Evolutionary conservation across 306 rosid genomes (phyloP), one percentile per base, ranked within the genome.

Genomic region (Lathyrus sativus): DNA sequence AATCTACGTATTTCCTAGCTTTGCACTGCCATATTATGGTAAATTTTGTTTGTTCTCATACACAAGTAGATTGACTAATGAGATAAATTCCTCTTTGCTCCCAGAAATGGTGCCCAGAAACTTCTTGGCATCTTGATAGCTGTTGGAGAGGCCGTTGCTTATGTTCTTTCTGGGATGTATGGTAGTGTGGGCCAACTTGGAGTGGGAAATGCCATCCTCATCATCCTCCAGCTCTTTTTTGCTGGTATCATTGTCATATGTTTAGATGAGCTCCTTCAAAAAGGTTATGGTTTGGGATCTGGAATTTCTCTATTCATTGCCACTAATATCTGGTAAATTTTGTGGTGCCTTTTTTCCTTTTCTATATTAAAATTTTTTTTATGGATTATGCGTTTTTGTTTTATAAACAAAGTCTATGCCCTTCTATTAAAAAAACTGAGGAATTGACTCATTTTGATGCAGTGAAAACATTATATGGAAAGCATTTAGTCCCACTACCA

Each of bases 141-240:
- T 46, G 64, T 93, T 39, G 98, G 98, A 66, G 98, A 93, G 86
- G 98, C 96, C 0, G 98, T 93, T 83, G 98, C 98, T 5, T 93
- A 93, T 72, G 98, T 93, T 67, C 93, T 90, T 70, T 93, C 97
- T 0, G 97, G 97, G 62, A 90, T 93, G 97, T 93, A 88, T 67
- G 97, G 97, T 51, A 93, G 98, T 62, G 98, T 93, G 70, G 89
- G 92, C 73, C 98, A 93, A 73, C 98, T 93, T 74, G 98, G 96
- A 28, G 98, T 93, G 29, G 98, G 97, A 41, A 93, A 90, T 82
- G 97, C 97, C 7, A 83, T 93, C 72, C 96, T 93, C 68, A 90
- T 93, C 60, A 90, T 93, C 67, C 50, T 88, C 63, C 98, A 90
- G 85, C 96, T 93, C 50, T 93, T 90, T 82, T 93, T 93, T 79